A percentile compares a stretch with the other conserved stretches of the same genome.
Evolutionary conservation across 1,139 yeast genomes (phyloP).

Genomic region (Blastobotrys persicus): DNA sequence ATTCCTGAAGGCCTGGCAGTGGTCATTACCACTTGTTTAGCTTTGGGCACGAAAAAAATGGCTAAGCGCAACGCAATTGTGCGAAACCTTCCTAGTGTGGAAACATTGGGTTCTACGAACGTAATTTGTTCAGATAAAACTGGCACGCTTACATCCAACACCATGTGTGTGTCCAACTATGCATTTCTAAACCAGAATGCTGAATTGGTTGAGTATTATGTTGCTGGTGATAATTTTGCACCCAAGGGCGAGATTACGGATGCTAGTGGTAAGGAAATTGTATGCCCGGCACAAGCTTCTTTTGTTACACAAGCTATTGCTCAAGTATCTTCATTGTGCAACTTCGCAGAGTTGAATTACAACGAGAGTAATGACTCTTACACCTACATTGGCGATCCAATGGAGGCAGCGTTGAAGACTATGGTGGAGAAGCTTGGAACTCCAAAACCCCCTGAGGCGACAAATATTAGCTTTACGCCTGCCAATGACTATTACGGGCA

Average conservation of each 20-base stretch:
- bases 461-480: constrained; percentile 16
- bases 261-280: constrained; percentile 6
- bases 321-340: constrained; percentile 38
- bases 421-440: constrained; percentile 32
- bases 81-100: constrained; percentile 54
- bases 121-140: constrained; percentile 72
- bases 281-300: background rate
- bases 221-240: constrained; percentile 55
- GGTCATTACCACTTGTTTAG: constrained; percentile 51
- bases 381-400: constrained; percentile 40
- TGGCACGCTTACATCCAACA: constrained; percentile 58
- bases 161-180: constrained; percentile 32
- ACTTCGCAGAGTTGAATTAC: constrained; percentile 38
- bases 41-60: constrained; percentile 52
- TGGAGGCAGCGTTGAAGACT: constrained; percentile 38
- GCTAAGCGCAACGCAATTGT: constrained; percentile 46
- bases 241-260: constrained; percentile 16
- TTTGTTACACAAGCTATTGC: constrained; percentile 4
- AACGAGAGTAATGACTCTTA: background rate
- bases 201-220: background rate
- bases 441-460: constrained; percentile 6
- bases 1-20: constrained; percentile 57
- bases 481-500: constrained; percentile 17
- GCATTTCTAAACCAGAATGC: constrained; percentile 1
- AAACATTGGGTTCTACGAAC: constrained; percentile 40